phyloP scores from a whole-genome alignment of 2,329 filamentous ascomycete species.

The Mycosphaerella arachidis region DNA sequence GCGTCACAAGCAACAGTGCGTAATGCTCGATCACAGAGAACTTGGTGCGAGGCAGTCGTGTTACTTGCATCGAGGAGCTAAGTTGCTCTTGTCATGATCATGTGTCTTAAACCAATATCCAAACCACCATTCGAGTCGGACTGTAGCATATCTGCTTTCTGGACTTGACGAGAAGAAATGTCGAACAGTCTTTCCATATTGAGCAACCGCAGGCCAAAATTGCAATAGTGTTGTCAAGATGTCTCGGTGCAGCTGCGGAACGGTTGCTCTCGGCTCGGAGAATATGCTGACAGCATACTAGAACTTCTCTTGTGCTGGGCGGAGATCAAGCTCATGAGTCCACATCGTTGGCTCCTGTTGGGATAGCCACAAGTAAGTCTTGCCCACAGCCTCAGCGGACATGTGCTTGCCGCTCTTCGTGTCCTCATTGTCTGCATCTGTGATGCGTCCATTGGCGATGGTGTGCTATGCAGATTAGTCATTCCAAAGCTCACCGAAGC shows the following conservation, averaged over 20 bases:
- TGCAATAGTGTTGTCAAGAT: neutral
- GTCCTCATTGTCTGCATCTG: constrained; percentile 48
- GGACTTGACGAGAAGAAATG: neutral
- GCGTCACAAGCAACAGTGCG: neutral
- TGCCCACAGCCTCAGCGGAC: constrained; percentile 54
- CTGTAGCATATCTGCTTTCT: no score
- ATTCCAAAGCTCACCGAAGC: neutral
- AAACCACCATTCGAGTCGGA: no score
- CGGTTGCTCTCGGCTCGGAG: neutral
- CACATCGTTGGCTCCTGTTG: constrained; percentile 48
- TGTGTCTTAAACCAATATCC: no score
- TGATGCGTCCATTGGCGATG: constrained; percentile 54
- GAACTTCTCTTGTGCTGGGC: constrained; percentile 49
- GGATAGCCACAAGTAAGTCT: constrained; percentile 51
- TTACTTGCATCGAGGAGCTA: no score
- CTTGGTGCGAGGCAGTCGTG: neutral
- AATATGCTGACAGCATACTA: constrained; percentile 19
- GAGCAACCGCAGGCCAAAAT: neutral
- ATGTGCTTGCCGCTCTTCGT: constrained; percentile 52
- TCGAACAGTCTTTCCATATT: neutral
- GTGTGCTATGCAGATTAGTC: constrained; percentile 39
- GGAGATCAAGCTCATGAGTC: constrained; percentile 51
- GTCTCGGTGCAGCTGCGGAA: neutral
- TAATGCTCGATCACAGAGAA: neutral
- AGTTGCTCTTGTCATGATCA: no score